These are phyloP conservation scores for Leucocoprinus leucothites DNA, from an alignment of 768 basidiomycete species.

Conservation along the genomic window DNA sequence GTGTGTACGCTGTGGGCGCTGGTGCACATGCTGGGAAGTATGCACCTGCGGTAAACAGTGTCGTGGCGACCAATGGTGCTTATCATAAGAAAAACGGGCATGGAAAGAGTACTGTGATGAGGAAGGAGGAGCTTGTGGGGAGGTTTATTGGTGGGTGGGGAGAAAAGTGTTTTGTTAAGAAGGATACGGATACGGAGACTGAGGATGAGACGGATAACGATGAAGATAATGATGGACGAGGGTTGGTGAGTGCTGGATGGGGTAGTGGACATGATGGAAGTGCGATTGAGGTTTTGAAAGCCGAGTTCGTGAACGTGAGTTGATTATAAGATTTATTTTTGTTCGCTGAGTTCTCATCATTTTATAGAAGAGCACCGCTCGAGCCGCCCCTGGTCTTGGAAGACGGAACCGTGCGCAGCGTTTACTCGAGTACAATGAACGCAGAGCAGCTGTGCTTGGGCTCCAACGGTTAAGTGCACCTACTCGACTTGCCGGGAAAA, in stretches of 20 bases:
- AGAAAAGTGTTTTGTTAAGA: slow-evolving; percentile 32
- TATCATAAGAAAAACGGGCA: slow-evolving; percentile 11
- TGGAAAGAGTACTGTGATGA: slow-evolving; percentile 18
- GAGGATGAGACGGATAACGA: slow-evolving; percentile 24
- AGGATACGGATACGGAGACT: slow-evolving; percentile 25
- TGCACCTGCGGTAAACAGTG: slow-evolving; percentile 10
- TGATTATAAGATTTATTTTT: too few relatives aligned
- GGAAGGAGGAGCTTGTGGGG: slow-evolving; percentile 42
- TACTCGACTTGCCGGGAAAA: slow-evolving; percentile 36
- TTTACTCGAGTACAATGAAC: slow-evolving; percentile 61
- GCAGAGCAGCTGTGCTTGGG: slow-evolving; percentile 48
- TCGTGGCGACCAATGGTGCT: neutral
- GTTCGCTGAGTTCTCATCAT: neutral
- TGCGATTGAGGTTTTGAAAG: slow-evolving; percentile 67
- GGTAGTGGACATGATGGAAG: slow-evolving; percentile 79
- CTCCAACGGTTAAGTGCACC: slow-evolving; percentile 21
- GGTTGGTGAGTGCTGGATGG: slow-evolving; percentile 68
- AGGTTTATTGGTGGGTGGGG: slow-evolving; percentile 46
- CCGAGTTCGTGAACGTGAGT: slow-evolving; percentile 61
- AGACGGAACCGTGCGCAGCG: slow-evolving; percentile 64
- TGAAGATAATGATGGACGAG: slow-evolving; percentile 54
- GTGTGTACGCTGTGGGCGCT: slow-evolving; percentile 23
- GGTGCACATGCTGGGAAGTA: slow-evolving; percentile 11
- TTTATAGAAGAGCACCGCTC: slow-evolving; percentile 48
- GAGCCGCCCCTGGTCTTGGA: slow-evolving; percentile 47